A percentile compares a stretch with the other conserved stretches of the same genome.
These are phyloP conservation scores for Metarhizium sp. DNA, from an alignment of 2,329 filamentous ascomycete species.

Conservation along the genomic window DNA sequence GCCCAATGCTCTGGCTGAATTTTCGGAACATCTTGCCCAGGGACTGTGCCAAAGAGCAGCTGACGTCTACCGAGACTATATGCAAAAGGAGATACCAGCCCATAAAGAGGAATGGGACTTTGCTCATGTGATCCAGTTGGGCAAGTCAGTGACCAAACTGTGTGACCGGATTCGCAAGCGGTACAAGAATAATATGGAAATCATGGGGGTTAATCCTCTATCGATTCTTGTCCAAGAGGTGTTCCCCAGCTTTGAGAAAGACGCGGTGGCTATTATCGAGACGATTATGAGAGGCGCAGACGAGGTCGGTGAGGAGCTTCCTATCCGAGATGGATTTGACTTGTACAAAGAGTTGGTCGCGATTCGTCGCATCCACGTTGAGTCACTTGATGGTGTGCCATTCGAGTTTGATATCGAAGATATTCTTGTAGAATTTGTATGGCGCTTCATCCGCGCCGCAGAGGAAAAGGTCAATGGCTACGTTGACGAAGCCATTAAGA, in stretches of 20 bases:
- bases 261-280: constrained; percentile 75
- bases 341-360: constrained; percentile 83
- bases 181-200: constrained; percentile 77
- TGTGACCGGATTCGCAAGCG: constrained; percentile 87
- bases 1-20: constrained; percentile 61
- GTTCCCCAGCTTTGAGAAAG: constrained; percentile 82
- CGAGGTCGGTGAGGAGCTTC: constrained; percentile 63
- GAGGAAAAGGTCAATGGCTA: constrained; percentile 73
- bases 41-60: constrained; percentile 66
- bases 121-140: constrained; percentile 79
- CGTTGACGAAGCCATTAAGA: constrained; percentile 83
- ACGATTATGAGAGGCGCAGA: constrained; percentile 69
- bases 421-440: constrained; percentile 83
- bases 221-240: constrained; percentile 72
- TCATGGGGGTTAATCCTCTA: constrained; percentile 62
- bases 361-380: constrained; percentile 70
- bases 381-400: constrained; percentile 59
- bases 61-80: constrained; percentile 68
- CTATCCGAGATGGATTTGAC: constrained; percentile 87
- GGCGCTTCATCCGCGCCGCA: constrained; percentile 82
- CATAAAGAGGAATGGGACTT: constrained; percentile 82
- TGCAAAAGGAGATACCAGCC: constrained; percentile 72
- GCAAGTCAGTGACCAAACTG: constrained; percentile 75
- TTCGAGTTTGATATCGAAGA: constrained; percentile 87
- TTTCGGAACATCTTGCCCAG: constrained; percentile 60